Evolutionary conservation across 2,329 filamentous ascomycete genomes (phyloP).

Genomic region (Drechslera avenae): DNA sequence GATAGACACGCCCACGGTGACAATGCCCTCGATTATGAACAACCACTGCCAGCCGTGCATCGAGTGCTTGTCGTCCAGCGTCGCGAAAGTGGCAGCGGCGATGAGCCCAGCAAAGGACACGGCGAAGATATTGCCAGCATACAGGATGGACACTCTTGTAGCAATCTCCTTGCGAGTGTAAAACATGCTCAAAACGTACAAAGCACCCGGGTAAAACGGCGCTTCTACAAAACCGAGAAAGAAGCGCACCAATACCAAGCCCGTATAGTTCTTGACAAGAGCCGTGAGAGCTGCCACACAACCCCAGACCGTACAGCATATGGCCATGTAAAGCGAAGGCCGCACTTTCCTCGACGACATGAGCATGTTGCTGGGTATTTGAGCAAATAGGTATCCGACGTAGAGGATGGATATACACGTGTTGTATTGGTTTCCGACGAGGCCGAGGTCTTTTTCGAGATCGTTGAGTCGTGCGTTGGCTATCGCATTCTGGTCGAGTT

Average conservation of each 20-base stretch:
- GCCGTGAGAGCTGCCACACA: slow-evolving; percentile 36
- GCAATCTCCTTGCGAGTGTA: slow-evolving; percentile 61
- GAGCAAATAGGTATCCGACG: slow-evolving; percentile 32
- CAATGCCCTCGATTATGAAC: slow-evolving; percentile 5
- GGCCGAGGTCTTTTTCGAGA: slow-evolving; percentile 58
- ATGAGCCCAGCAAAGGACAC: slow-evolving; percentile 50
- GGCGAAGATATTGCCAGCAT: slow-evolving; percentile 48
- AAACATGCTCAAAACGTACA: slow-evolving; percentile 66
- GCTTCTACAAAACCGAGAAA: slow-evolving; percentile 39
- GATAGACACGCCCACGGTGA: slow-evolving; percentile 3
- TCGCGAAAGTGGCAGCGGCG: slow-evolving; percentile 42
- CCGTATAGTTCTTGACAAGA: slow-evolving; percentile 34
- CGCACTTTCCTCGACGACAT: slow-evolving; percentile 41
- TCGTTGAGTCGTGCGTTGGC: slow-evolving; percentile 66
- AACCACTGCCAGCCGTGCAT: slow-evolving; percentile 43
- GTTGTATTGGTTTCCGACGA: slow-evolving; percentile 33
- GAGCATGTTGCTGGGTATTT: slow-evolving; percentile 53
- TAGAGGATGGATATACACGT: slow-evolving; percentile 53
- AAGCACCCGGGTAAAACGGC: slow-evolving; percentile 63
- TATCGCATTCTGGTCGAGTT: slow-evolving; percentile 65
- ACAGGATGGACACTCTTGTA: slow-evolving; percentile 39
- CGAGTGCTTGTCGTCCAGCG: slow-evolving; percentile 17
- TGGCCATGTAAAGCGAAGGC: slow-evolving; percentile 40
- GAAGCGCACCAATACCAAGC: slow-evolving; percentile 36
- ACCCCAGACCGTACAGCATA: slow-evolving; percentile 44